phyloP scores from a whole-genome alignment of 164 flowering plant genomes.

The Aristolochia contorta region DNA sequence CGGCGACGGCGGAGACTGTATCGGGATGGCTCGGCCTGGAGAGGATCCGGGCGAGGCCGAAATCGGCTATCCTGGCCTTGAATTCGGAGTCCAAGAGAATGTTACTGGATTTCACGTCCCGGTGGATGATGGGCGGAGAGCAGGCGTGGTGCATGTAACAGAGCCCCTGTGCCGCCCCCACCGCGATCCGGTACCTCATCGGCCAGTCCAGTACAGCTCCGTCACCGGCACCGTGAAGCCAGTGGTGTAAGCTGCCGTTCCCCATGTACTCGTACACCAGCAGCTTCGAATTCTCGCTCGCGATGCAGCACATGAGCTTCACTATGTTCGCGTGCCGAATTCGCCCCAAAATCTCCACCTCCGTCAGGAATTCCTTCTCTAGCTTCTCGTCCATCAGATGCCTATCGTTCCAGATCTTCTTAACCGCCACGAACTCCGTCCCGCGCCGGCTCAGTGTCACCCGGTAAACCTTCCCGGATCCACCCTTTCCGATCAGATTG shows the following conservation, averaged over 20 bases:
- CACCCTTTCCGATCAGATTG: conserved; percentile 52
- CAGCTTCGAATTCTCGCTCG: conserved; percentile 39
- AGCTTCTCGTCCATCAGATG: conserved; percentile 25
- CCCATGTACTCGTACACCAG: conserved; percentile 70
- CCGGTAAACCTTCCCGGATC: conserved; percentile 57
- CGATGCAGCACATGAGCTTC: conserved; percentile 49
- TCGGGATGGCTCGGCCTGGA: conserved; percentile 25
- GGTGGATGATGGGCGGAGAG: conserved; percentile 51
- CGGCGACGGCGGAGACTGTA: conserved; percentile 44
- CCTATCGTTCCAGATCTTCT: conserved; percentile 38
- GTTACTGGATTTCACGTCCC: conserved; percentile 75
- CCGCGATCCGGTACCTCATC: conserved; percentile 44
- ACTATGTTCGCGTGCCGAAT: conserved; percentile 61
- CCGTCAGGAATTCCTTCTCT: conserved; percentile 55
- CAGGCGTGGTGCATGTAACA: conserved; percentile 67
- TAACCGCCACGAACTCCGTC: conserved; percentile 45
- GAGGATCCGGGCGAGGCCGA: conserved; percentile 58
- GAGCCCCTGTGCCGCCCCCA: conserved; percentile 68
- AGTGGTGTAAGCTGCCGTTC: conserved; percentile 46
- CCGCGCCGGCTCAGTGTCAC: conserved; percentile 17
- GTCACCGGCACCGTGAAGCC: conserved; percentile 33
- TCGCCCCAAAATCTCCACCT: conserved; percentile 41
- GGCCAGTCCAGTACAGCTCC: conserved; percentile 48
- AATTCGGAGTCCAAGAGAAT: conserved; percentile 53
- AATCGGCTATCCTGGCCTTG: conserved; percentile 67